phyloP scores from a whole-genome alignment of 352 stramenopile species.

The Aphanomyces stellatus region DNA sequence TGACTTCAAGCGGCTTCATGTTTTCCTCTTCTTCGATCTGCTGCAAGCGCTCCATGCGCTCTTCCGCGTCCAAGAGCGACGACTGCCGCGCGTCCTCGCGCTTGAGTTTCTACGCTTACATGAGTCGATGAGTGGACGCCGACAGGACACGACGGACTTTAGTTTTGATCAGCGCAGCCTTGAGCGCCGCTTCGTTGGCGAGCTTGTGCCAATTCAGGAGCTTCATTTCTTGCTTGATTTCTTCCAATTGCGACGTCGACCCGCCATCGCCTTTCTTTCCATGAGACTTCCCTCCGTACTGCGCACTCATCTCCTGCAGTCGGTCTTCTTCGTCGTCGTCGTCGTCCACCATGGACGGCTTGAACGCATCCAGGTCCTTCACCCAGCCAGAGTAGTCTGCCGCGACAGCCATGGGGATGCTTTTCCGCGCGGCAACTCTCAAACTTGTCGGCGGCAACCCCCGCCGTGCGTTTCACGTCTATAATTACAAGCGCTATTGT shows the following conservation, averaged over 20 bases:
- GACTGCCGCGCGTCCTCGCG: slow-evolving; percentile 52
- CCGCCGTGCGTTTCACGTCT: too few species aligned
- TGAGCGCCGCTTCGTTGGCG: slow-evolving; percentile 88
- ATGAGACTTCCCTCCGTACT: background rate
- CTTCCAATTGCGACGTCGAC: slow-evolving; percentile 44
- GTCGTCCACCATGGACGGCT: slow-evolving; percentile 22
- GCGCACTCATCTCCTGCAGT: slow-evolving; percentile 23
- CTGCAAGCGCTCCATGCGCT: slow-evolving; percentile 83
- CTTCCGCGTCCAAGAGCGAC: slow-evolving; percentile 37
- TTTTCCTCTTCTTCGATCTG: slow-evolving; percentile 90
- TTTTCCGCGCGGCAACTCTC: too few species aligned
- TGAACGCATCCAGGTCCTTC: slow-evolving; percentile 46
- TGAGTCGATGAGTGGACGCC: background rate
- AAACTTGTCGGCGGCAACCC: too few species aligned
- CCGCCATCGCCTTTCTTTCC: too few species aligned
- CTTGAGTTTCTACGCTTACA: slow-evolving; percentile 51
- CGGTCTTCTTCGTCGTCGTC: slow-evolving; percentile 25
- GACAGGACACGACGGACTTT: slow-evolving; percentile 22
- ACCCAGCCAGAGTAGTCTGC: slow-evolving; percentile 45
- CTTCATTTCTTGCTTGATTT: slow-evolving; percentile 89
- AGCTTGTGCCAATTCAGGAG: slow-evolving; percentile 93
- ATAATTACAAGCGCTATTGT: too few species aligned
- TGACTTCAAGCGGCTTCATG: slow-evolving; percentile 84
- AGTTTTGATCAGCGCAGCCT: slow-evolving; percentile 84
- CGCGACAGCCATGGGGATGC: slow-evolving; percentile 18